Base-by-base conservation (phyloP, 2,329 filamentous ascomycete genomes). In the Fusarium sp. region DNA sequence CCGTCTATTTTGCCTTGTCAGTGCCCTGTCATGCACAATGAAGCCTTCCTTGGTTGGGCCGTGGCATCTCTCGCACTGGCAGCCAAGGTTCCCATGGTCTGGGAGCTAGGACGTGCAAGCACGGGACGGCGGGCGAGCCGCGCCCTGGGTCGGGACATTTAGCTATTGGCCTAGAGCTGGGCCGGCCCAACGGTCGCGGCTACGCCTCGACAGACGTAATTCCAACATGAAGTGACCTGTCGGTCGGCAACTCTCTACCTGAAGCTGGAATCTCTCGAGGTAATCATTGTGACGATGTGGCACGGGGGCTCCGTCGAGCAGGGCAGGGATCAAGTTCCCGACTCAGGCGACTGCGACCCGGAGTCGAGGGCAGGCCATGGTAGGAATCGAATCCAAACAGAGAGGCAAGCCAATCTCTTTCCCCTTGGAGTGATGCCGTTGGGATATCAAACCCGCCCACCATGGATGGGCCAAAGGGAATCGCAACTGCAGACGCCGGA, bases 101-200 rank as follows among this genome's bases (percentile, higher is more conserved):
- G 58, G 54, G 61, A 57, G 55, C 68, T 58, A 59, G 51, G 50
- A 65, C 56, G 49, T 56, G 46, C 29, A 31, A 64, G 67, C 64
- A 65, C 59, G 68, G 71, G 68, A 64, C 60, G 20, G 53, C 49
- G 49, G 27, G 62, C 34, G 58, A 64, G 61, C 69, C 63, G 50
- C 56, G 62, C 60, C 27, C 36, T 64, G 66, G 65, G 38, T 74
- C 73, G 72, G 72, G 67, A 66, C 58, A 74, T 73, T 72, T 73
- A 71, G 64, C 71, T 50, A 70, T 62, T 65, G 61, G 63, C 54
- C 61, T 57, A 64, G 60, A 63, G 57, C 25, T 62, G 61, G 50
- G 40, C 58, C 59, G 67, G 59, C 34, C 57, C 44, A 74, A 74
- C 67, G 68, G 68, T 64, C 58, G 46, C 61, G 57, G 58, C 61